Base-by-base conservation (phyloP, 2,329 filamentous ascomycete species). In the Hypoxylon sp. region DNA sequence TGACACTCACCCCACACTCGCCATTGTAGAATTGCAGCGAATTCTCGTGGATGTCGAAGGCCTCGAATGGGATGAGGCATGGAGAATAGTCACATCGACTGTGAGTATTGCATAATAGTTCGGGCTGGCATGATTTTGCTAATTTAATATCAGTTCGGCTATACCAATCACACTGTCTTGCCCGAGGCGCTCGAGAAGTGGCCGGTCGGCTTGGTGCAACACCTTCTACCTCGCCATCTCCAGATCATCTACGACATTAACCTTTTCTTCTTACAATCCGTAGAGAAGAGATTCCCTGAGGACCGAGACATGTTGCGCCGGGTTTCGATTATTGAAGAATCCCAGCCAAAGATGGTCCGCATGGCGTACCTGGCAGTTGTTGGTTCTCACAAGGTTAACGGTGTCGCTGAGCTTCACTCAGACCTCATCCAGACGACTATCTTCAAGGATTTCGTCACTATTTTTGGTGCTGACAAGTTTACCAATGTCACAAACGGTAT, bases 181-280 rank as follows among this genome's bases (percentile, higher is more conserved):
- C 95, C 96, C 0, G 96, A 99, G 81, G 96, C 96, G 27, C 84
- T 98, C 51, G 96, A 99, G 88, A 99, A 98, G 83, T 99, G 96
- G 96, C 95, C 95, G 1, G 95, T 99, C 37, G 92, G 93, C 50
- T 84, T 99, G 66, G 83, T 99, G 77, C 95, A 98, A 82, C 92
- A 98, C 77, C 88, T 99, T 25, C 89, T 99, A 14, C 96, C 96
- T 20, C 91, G 96, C 63, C 96, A 99, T 80, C 86, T 99, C 58
- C 93, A 98, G 80, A 97, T 98, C 78, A 98, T 98, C 77, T 98
- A 97, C 81, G 96, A 99, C 76, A 97, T 99, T 85, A 99, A 99
- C 82, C 83, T 98, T 50, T 92, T 90, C 80, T 99, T 99, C 88
- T 82, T 99, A 51, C 95, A 98, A 78, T 86, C 82, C 20, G 95